A percentile compares a stretch with the other conserved stretches of the same genome.
phyloP scores from a whole-genome alignment of 2,329 filamentous ascomycete species.

The Leptographium lundbergii region DNA sequence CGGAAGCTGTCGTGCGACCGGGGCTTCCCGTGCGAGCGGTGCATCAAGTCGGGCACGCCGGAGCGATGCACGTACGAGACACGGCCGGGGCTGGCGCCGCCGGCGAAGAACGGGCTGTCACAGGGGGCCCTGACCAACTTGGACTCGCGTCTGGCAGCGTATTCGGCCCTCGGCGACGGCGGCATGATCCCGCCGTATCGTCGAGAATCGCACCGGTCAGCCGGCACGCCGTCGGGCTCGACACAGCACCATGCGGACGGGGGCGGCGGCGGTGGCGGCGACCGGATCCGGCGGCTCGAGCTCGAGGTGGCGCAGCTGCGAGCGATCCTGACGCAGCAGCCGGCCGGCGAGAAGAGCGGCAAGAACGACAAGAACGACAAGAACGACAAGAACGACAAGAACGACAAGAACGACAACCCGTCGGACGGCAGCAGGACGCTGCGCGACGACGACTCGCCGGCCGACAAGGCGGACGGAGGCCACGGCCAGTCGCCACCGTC shows the following conservation, averaged over 20 bases:
- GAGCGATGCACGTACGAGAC: conserved; percentile 49
- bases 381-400: not conserved
- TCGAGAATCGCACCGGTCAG: conserved; percentile 19
- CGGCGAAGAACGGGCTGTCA: conserved; percentile 33
- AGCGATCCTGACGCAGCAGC: conserved; percentile 26
- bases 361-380: conserved; percentile 3
- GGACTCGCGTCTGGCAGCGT: conserved; percentile 26
- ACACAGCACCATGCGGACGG: conserved; percentile 7
- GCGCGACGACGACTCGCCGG: conserved; percentile 12
- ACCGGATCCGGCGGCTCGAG: conserved; percentile 46
- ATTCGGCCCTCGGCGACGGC: conserved; percentile 25
- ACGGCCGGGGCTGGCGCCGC: conserved; percentile 24
- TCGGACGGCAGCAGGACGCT: conserved; percentile 15
- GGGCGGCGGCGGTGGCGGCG: conserved; percentile 32
- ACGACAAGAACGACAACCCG: conserved; percentile 5
- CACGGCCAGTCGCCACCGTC: conserved; percentile 11
- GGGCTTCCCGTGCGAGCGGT: conserved; percentile 48
- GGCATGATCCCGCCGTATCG: conserved; percentile 18
- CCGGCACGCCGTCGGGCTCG: conserved; percentile 1
- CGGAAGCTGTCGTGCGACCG: conserved; percentile 50
- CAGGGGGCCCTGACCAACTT: conserved; percentile 30
- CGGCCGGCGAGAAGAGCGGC: not conserved
- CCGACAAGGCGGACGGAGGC: conserved; percentile 12
- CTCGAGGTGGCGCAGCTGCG: conserved; percentile 46
- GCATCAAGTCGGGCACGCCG: conserved; percentile 48